A percentile compares a stretch with the other conserved stretches of the same genome.
Conservation (phyloP, 306 rosid genomes). For the Fragaria ananassa region DNA sequence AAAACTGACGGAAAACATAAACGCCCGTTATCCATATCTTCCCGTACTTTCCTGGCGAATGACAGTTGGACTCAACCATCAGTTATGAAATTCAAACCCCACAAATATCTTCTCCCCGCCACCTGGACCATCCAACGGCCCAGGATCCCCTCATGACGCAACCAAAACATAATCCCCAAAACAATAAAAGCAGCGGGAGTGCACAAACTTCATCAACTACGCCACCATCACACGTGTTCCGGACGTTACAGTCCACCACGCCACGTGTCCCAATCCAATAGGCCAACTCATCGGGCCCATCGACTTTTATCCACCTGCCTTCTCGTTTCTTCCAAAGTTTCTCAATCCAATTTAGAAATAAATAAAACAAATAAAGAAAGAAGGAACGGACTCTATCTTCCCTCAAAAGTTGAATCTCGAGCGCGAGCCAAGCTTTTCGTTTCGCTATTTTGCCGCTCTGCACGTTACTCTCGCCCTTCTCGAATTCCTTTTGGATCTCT, state of each 20-base stretch:
- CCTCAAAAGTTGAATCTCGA: constrained; percentile 58
- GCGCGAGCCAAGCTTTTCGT: constrained; percentile 66
- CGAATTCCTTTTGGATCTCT: not conserved
- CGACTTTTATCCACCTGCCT: constrained; percentile 51
- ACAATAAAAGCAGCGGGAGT: not conserved
- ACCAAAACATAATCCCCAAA: not conserved
- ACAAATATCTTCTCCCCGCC: not conserved
- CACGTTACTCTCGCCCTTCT: constrained; percentile 29
- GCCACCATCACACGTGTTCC: constrained; percentile 33
- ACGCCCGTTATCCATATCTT: not conserved
- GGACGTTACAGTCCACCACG: constrained; percentile 22
- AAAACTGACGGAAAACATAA: not conserved
- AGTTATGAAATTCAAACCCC: not conserved
- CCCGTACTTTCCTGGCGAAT: not conserved
- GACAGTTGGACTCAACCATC: not conserved
- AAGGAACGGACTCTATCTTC: constrained; percentile 31
- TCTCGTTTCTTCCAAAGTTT: constrained; percentile 46
- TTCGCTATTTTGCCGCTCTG: constrained; percentile 63
- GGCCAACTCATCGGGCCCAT: constrained; percentile 42
- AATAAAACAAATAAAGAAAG: not conserved
- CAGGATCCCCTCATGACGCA: not conserved
- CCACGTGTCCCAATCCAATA: constrained; percentile 35
- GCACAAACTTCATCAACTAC: not conserved
- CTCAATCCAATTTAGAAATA: not conserved
- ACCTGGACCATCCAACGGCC: not conserved